Evolutionary conservation across 495 filamentous ascomycete species (phyloP).

Genomic region (Collariella sp.): DNA sequence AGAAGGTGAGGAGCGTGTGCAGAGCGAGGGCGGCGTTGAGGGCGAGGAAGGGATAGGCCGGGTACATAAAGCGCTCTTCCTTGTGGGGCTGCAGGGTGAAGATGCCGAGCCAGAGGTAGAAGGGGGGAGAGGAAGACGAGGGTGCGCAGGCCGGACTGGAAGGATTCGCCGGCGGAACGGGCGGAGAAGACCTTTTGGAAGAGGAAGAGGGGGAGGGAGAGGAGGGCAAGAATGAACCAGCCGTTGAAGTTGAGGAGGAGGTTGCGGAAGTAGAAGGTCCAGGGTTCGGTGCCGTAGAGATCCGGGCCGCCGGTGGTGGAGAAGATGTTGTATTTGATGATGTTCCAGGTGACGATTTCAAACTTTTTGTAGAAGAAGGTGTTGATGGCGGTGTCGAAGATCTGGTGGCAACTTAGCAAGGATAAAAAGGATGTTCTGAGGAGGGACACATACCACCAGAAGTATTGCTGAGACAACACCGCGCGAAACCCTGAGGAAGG

Average conservation of each 20-base stretch:
- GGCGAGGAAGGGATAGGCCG: constrained; percentile 85
- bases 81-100: constrained; percentile 94
- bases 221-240: constrained; percentile 80
- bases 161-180: constrained; percentile 28
- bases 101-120: constrained; percentile 91
- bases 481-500: constrained; percentile 50
- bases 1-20: constrained; percentile 63
- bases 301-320: constrained; percentile 71
- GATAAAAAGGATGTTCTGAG: constrained; percentile 16
- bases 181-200: constrained; percentile 40
- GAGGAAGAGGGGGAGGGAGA: constrained; percentile 53
- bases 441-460: constrained; percentile 54
- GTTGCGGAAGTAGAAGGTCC: constrained; percentile 94
- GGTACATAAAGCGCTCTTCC: constrained; percentile 98
- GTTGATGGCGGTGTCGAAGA: constrained; percentile 57
- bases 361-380: constrained; percentile 73
- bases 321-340: constrained; percentile 92
- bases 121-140: constrained; percentile 68
- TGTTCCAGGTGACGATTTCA: constrained; percentile 77
- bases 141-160: constrained; percentile 53
- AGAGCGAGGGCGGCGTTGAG: constrained; percentile 82
- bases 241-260: constrained; percentile 90
- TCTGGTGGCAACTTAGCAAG: constrained; percentile 17
- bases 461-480: constrained; percentile 58
- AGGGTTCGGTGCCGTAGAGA: constrained; percentile 94